phyloP scores from a whole-genome alignment of 169 alveolate species.

The Plasmodium malariae region DNA sequence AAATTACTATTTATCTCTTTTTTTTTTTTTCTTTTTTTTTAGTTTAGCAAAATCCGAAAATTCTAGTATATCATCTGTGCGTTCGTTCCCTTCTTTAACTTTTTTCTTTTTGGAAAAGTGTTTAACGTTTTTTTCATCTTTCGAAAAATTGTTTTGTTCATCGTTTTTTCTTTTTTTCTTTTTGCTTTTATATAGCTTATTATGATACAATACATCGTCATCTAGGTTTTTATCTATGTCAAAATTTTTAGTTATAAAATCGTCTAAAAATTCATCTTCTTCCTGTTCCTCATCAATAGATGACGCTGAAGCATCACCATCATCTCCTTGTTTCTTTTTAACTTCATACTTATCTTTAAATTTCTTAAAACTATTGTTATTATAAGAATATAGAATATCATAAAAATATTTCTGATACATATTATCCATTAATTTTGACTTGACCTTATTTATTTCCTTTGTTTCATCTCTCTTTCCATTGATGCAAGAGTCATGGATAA shows the following conservation, averaged over 20 bases:
- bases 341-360: slow-evolving; percentile 54
- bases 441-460: not conserved
- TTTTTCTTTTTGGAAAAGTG: slow-evolving; percentile 1
- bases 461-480: slow-evolving; percentile 10
- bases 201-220: slow-evolving; percentile 3
- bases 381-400: slow-evolving; percentile 31
- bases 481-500: slow-evolving; percentile 45
- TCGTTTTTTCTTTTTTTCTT: slow-evolving; percentile 35
- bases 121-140: slow-evolving; percentile 7
- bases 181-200: not conserved
- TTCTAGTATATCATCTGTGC: slow-evolving; percentile 14
- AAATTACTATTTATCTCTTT: not conserved
- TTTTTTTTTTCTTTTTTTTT: slow-evolving; percentile 38
- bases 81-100: not conserved
- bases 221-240: slow-evolving; percentile 41
- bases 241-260: slow-evolving; percentile 46
- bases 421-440: slow-evolving; percentile 33
- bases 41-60: slow-evolving; percentile 51
- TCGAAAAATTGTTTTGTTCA: slow-evolving; percentile 29
- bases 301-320: slow-evolving; percentile 16
- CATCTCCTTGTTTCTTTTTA: slow-evolving; percentile 13
- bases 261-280: slow-evolving; percentile 61
- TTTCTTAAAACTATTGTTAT: slow-evolving; percentile 67
- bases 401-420: slow-evolving; percentile 66
- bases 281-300: slow-evolving; percentile 60